Conservation (phyloP, 129 eudicot species). For the Mikania micrantha region DNA sequence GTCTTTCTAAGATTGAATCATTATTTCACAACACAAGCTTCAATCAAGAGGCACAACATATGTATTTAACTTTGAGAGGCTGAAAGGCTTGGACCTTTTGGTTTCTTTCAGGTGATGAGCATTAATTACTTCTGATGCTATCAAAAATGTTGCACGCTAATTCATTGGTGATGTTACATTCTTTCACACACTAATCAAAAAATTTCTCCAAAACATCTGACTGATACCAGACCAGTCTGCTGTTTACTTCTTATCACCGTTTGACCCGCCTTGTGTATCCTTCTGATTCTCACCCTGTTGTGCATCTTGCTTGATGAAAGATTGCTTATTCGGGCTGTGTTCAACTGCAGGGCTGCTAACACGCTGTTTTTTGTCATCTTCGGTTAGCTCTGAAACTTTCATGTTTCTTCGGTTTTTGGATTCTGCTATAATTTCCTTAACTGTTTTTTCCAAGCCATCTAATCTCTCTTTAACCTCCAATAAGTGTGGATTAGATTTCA, state of each 20-base stretch:
- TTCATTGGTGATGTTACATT: not conserved
- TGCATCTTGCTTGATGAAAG: slow-evolving; percentile 7
- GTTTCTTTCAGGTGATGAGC: too few relatives aligned
- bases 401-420: slow-evolving; percentile 38
- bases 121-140: too few relatives aligned
- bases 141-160: too few relatives aligned
- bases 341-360: not conserved
- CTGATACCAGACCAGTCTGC: not conserved
- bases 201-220: not conserved
- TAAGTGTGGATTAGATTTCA: slow-evolving; percentile 45
- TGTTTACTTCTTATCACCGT: slow-evolving; percentile 1
- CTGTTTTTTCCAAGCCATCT: slow-evolving; percentile 52
- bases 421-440: slow-evolving; percentile 52
- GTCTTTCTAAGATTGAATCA: too few relatives aligned
- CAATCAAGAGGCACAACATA: too few relatives aligned
- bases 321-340: not conserved
- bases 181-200: not conserved
- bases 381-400: not conserved
- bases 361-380: slow-evolving; percentile 8
- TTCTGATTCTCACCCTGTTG: not conserved
- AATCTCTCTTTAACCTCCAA: slow-evolving; percentile 72
- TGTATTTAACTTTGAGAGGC: too few relatives aligned
- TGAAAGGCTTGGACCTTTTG: too few relatives aligned
- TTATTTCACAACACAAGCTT: too few relatives aligned
- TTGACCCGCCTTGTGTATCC: not conserved